Evolutionary conservation across 257 asterid species (phyloP), one percentile per base, ranked within the genome.

Genomic region (Oldenlandia corymbosa): DNA sequence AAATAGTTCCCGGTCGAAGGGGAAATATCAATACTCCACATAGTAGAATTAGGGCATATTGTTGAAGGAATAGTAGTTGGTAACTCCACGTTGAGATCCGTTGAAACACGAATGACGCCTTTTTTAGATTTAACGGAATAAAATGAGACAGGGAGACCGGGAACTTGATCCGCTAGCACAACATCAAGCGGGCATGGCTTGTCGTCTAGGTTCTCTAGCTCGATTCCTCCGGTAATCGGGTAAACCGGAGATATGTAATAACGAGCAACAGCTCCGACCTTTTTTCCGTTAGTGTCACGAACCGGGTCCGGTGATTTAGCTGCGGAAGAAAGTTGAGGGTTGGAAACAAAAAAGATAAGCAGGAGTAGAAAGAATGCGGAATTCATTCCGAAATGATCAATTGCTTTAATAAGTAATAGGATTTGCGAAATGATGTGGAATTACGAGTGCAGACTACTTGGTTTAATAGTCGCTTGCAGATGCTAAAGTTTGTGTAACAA

Each of bases 51-150:
- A 59, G 48, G 21, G 23, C 30, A 34, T 12, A 8, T n/a, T 1
- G 39, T 10, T 7, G 43, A 12, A 36, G 39, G 17, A n/a, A n/a
- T n/a, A 16, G 17, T 3, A 2, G 12, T n/a, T 2, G 21, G 21
- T 11, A 27, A 26, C 32, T 20, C 27, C 14, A 59, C 23, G 49
- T 59, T 59, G 20, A 59, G 31, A 59, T 59, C 64, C 16, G 64
- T 59, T 2, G 64, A 59, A 24, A 59, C 48, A 12, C 64, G 64
- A n/a, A 59, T 23, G 1, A 59, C 64, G 18, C 49, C 34, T 13
- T 59, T 37, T 8, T 59, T 59, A 8, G 4, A 5, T 14, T 59
- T 59, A 5, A 47, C 20, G 8, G 50, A 50, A 24, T 7, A 32
- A 59, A 59, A 59, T 59, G 47, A 0, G 16, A 59, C 17, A 0